Conservation (phyloP, 225 moss, liverwort and hornwort genomes). For the Pseudoscleropodium purum region DNA sequence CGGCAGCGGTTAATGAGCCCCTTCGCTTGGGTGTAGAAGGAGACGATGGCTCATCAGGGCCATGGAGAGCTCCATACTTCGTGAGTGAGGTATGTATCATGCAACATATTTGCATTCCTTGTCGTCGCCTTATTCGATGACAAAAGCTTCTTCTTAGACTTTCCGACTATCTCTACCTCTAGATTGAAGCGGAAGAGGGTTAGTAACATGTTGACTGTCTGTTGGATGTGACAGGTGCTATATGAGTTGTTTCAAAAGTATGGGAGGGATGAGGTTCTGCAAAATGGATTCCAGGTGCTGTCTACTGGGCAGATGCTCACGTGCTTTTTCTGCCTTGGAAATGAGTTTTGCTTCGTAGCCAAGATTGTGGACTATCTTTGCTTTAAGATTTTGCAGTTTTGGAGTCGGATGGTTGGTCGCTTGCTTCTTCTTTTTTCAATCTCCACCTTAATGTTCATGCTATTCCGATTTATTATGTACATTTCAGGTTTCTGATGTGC, state of each 20-base stretch:
- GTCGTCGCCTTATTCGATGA: neutral
- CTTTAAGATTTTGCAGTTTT: neutral
- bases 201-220: neutral
- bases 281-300: conserved; percentile 49
- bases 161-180: neutral
- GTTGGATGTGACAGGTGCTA: conserved; percentile 52
- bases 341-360: neutral
- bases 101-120: neutral
- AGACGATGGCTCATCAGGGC: conserved; percentile 68
- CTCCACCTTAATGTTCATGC: neutral
- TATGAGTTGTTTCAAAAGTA: conserved; percentile 78
- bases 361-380: neutral
- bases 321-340: neutral
- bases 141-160: neutral
- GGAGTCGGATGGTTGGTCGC: neutral
- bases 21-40: conserved; percentile 65
- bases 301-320: neutral
- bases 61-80: conserved; percentile 97
- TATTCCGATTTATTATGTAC: neutral
- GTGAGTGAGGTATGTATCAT: conserved; percentile 69
- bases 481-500: neutral
- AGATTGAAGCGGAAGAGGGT: neutral
- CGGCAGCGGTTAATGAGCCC: conserved; percentile 62
- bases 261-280: conserved; percentile 63
- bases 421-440: neutral